Conservation (phyloP, 2,329 filamentous ascomycete genomes). For the Hypomyces perniciosus region DNA sequence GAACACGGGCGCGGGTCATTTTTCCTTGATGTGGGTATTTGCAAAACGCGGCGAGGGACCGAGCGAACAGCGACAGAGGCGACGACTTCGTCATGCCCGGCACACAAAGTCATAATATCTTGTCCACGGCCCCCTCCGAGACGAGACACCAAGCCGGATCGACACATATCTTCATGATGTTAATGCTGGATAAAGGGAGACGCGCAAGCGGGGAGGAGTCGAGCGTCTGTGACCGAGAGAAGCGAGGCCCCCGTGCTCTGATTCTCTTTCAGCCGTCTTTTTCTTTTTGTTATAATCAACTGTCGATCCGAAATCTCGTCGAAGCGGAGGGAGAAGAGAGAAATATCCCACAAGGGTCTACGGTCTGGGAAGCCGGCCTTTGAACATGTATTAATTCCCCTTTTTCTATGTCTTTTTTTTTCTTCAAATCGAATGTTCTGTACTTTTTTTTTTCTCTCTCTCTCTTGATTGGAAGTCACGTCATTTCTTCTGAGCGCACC, state of each 20-base stretch:
- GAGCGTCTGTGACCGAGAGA: conserved; percentile 6
- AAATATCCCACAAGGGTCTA: conserved; percentile 22
- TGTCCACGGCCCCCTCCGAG: conserved; percentile 1
- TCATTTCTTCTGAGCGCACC: neutral
- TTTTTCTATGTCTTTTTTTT: conserved; percentile 25
- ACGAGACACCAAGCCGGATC: conserved; percentile 10
- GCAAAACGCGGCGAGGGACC: conserved; percentile 18
- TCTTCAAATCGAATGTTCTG: conserved; percentile 12
- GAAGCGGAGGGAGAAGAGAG: conserved; percentile 4
- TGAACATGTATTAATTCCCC: conserved; percentile 46
- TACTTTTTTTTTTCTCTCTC: conserved; percentile 1
- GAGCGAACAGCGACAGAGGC: conserved; percentile 17
- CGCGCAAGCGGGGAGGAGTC: conserved; percentile 3
- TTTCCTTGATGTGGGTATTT: neutral
- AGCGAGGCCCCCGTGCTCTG: neutral
- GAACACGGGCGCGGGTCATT: conserved; percentile 3
- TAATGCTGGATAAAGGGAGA: conserved; percentile 7
- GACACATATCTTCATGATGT: conserved; percentile 9
- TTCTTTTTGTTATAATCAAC: conserved; percentile 10
- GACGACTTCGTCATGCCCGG: conserved; percentile 7
- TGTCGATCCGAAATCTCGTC: conserved; percentile 8
- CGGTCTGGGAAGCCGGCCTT: conserved; percentile 25
- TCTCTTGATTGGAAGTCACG: neutral
- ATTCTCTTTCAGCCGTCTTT: conserved; percentile 7
- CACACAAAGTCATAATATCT: conserved; percentile 3